These are phyloP conservation scores for Leccinellum luteum DNA, from an alignment of 768 basidiomycete species.

Conservation along the genomic window DNA sequence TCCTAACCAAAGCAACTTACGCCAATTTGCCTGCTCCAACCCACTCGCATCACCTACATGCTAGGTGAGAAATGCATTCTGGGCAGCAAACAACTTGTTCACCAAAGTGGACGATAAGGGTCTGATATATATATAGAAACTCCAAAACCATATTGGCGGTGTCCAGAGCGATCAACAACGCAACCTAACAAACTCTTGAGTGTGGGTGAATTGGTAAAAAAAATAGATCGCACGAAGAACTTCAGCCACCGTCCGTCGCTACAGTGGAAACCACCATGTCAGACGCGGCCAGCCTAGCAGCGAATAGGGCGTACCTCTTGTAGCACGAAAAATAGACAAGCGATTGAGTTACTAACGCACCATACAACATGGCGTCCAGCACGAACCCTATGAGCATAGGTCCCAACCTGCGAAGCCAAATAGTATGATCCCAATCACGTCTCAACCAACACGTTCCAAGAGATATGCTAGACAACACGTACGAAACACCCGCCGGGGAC, in stretches of 20 bases:
- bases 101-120: conserved; percentile 28
- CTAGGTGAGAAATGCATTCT: neutral
- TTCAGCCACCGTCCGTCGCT: conserved; percentile 24
- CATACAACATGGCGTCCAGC: conserved; percentile 35
- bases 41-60: conserved; percentile 15
- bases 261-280: neutral
- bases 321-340: conserved; percentile 31
- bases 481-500: conserved; percentile 24
- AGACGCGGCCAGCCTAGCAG: neutral
- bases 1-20: conserved; percentile 6
- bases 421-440: neutral
- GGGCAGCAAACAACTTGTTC: neutral
- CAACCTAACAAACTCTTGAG: conserved; percentile 15
- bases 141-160: conserved; percentile 26
- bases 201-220: neutral
- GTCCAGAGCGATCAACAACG: conserved; percentile 20
- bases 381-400: conserved; percentile 36
- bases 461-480: neutral
- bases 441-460: neutral
- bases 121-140: conserved; percentile 25
- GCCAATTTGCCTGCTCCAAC: conserved; percentile 20
- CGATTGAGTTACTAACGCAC: conserved; percentile 34
- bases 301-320: conserved; percentile 19
- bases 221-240: conserved; percentile 18
- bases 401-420: conserved; percentile 25